Evolutionary conservation across 2,329 filamentous ascomycete species (phyloP).

Genomic region (Knoxdaviesia proteae): DNA sequence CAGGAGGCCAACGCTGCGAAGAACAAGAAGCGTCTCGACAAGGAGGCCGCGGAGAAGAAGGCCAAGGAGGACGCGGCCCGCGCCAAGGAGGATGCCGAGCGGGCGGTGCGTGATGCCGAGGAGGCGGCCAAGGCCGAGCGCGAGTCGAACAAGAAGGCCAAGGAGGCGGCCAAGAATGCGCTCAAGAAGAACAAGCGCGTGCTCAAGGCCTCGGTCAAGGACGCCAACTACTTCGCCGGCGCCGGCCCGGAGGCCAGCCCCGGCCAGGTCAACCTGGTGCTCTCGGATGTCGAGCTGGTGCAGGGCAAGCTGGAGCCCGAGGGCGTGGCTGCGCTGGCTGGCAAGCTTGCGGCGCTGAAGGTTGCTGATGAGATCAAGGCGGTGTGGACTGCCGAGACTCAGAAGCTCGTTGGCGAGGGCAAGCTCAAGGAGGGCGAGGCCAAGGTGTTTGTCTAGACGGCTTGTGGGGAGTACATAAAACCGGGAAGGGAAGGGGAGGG

Average conservation of each 20-base stretch:
- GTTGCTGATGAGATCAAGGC: constrained; percentile 68
- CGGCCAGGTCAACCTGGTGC: constrained; percentile 58
- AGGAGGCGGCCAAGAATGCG: constrained; percentile 95
- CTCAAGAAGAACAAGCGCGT: constrained; percentile 99
- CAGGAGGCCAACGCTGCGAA: constrained; percentile 81
- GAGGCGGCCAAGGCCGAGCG: constrained; percentile 67
- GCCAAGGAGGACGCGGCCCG: constrained; percentile 67
- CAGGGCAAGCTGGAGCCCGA: constrained; percentile 79
- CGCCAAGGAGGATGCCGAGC: constrained; percentile 67
- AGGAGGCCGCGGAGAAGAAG: constrained; percentile 78
- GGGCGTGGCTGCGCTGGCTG: constrained; percentile 67
- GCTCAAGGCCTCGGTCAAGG: constrained; percentile 81
- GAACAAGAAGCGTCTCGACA: constrained; percentile 84
- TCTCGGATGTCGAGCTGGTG: constrained; percentile 69
- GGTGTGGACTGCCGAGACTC: constrained; percentile 59
- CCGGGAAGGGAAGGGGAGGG: not conserved
- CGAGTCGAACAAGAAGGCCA: constrained; percentile 79
- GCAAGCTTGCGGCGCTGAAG: constrained; percentile 61
- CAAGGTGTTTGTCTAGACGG: constrained; percentile 34
- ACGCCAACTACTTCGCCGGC: constrained; percentile 82
- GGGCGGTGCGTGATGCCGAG: constrained; percentile 64
- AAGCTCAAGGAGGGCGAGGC: constrained; percentile 72
- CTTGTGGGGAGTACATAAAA: not conserved
- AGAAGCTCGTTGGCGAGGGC: constrained; percentile 57
- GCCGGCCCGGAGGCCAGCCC: constrained; percentile 43